Percentiles rank a stretch among this genome's conserved stretches.
Conservation (phyloP, 805 yeast genomes). For the Saturnispora diversa region DNA sequence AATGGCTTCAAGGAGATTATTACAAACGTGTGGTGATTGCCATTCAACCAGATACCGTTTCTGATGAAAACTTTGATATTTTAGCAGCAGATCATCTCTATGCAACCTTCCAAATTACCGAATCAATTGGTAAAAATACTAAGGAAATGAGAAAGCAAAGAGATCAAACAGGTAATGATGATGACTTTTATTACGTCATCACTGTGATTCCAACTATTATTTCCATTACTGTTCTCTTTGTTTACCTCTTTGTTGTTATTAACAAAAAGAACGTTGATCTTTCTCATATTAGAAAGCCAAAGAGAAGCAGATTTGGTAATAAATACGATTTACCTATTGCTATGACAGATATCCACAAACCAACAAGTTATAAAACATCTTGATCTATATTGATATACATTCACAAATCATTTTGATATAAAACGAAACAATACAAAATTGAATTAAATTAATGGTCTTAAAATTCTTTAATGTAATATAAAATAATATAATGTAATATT, state of each 20-base stretch:
- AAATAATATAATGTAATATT: not conserved
- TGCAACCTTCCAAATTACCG: slow-evolving; percentile 42
- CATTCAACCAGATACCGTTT: slow-evolving; percentile 61
- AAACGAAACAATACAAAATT: too few relatives aligned
- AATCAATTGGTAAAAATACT: slow-evolving; percentile 43
- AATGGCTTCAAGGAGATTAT: slow-evolving; percentile 54
- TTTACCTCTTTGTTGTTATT: slow-evolving; percentile 55
- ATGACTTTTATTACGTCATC: slow-evolving; percentile 47
- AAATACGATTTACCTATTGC: slow-evolving; percentile 24
- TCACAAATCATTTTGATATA: too few relatives aligned
- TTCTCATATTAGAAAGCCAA: slow-evolving; percentile 34
- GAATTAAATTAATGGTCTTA: too few relatives aligned
- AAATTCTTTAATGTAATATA: not conserved
- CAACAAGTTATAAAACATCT: slow-evolving; percentile 17
- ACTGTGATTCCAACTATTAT: slow-evolving; percentile 64
- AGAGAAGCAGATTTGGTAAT: slow-evolving; percentile 29
- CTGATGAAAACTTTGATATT: slow-evolving; percentile 59
- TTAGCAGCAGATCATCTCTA: slow-evolving; percentile 36
- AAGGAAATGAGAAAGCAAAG: slow-evolving; percentile 26
- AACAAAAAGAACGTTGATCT: slow-evolving; percentile 52
- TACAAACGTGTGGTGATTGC: slow-evolving; percentile 53
- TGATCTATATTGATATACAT: slow-evolving; percentile 2
- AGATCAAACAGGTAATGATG: slow-evolving; percentile 36
- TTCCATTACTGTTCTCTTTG: slow-evolving; percentile 46
- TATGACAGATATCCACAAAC: slow-evolving; percentile 25